Conservation (phyloP, 2,329 filamentous ascomycete genomes). For the Exophiala calicioides region DNA sequence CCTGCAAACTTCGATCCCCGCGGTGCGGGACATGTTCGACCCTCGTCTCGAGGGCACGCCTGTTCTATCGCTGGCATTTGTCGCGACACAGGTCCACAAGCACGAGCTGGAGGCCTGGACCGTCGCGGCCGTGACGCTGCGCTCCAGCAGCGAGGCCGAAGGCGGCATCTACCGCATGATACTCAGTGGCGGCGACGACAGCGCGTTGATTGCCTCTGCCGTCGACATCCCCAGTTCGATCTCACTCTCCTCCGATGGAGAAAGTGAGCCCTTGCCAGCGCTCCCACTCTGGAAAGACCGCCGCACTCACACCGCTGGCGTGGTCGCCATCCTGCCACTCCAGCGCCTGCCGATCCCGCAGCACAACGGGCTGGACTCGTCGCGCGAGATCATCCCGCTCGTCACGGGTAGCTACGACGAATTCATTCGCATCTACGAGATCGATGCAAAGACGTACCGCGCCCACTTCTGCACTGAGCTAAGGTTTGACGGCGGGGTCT, state of each 20-base stretch:
- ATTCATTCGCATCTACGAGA: constrained; percentile 64
- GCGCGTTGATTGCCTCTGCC: constrained; percentile 45
- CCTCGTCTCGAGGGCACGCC: constrained; percentile 2
- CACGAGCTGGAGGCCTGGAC: constrained; percentile 73
- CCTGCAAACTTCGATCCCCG: constrained; percentile 35
- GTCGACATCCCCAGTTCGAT: constrained; percentile 34
- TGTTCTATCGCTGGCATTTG: constrained; percentile 27
- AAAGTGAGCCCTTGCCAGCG: too few relatives aligned
- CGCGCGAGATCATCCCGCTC: constrained; percentile 53
- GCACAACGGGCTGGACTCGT: not conserved
- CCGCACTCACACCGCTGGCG: constrained; percentile 71
- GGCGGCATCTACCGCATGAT: constrained; percentile 18
- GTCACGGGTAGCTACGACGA: constrained; percentile 94
- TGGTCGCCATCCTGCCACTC: constrained; percentile 81
- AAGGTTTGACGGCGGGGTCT: constrained; percentile 78
- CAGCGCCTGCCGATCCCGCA: constrained; percentile 31
- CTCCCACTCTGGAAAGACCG: constrained; percentile 48
- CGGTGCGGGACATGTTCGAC: constrained; percentile 37
- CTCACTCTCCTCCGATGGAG: constrained; percentile 5
- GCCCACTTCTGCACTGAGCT: constrained; percentile 53
- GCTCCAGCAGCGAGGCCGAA: not conserved
- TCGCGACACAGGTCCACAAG: constrained; percentile 34
- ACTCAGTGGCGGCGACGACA: constrained; percentile 72
- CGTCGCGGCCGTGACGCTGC: constrained; percentile 57
- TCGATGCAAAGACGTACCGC: constrained; percentile 33